A percentile compares a stretch with the other conserved stretches of the same genome.
These are phyloP conservation scores for Beauveria caledonica DNA, from an alignment of 2,329 filamentous ascomycete genomes.

Conservation along the genomic window DNA sequence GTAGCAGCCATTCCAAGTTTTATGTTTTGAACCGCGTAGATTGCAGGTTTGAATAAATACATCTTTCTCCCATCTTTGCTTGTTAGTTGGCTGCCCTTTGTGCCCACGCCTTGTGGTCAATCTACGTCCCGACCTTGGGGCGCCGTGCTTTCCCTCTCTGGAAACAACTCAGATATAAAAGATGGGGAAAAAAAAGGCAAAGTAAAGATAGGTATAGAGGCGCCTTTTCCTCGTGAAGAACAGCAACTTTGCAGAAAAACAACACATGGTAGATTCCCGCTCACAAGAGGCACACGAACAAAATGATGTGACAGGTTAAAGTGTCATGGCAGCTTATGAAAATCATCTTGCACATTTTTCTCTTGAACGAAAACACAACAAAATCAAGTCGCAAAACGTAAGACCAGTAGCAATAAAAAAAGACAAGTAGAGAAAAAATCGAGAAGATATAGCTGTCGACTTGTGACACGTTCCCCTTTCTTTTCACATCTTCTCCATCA, in stretches of 20 bases:
- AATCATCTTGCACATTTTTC: background rate
- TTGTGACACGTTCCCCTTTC: background rate
- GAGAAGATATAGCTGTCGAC: constrained; percentile 9
- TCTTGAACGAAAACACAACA: background rate
- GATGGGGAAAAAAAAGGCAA: background rate
- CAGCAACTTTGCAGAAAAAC: background rate
- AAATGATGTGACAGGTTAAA: background rate
- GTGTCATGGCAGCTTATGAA: background rate
- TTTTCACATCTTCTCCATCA: background rate
- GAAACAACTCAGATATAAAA: background rate
- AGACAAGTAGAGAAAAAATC: background rate
- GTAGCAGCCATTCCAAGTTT: background rate
- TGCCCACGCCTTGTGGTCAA: background rate
- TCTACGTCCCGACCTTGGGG: background rate
- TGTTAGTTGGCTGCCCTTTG: background rate
- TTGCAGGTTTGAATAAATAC: background rate
- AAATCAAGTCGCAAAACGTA: background rate
- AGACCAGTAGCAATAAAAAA: background rate
- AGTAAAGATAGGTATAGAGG: background rate
- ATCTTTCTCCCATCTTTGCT: background rate
- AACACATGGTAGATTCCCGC: background rate
- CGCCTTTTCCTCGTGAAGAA: too few species aligned
- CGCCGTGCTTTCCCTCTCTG: too few species aligned
- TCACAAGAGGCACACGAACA: background rate
- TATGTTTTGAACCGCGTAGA: background rate